Percentiles rank a stretch among this genome's conserved stretches.
Evolutionary conservation across 805 yeast species (phyloP).

Genomic region (Priceomyces medius): DNA sequence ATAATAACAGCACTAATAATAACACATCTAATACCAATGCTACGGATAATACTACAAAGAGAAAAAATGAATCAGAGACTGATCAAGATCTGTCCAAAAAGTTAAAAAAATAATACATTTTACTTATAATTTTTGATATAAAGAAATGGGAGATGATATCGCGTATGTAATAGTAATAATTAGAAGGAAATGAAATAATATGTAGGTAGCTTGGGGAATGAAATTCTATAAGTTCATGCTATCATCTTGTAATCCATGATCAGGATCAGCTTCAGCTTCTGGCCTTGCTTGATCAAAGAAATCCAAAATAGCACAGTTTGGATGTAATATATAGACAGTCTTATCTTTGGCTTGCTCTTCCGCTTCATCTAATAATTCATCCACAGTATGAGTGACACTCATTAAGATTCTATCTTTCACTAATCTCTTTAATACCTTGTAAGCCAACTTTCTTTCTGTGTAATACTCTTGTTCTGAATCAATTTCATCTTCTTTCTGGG

Average conservation of each 20-base stretch:
- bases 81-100: not conserved
- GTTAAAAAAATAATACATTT: not conserved
- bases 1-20: not conserved
- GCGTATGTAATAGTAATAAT: not conserved
- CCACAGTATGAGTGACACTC: conserved; percentile 41
- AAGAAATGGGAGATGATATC: conserved; percentile 1
- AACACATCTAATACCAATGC: not conserved
- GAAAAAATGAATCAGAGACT: not conserved
- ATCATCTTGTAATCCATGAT: conserved; percentile 5
- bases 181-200: not conserved
- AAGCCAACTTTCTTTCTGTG: conserved; percentile 66
- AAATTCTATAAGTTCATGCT: not conserved
- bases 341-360: conserved; percentile 20
- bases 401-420: conserved; percentile 83
- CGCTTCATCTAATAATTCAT: conserved; percentile 28
- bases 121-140: conserved; percentile 1
- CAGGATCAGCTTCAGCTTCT: conserved; percentile 17
- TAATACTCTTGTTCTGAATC: conserved; percentile 68
- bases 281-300: conserved; percentile 45
- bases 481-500: conserved; percentile 68
- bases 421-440: conserved; percentile 77
- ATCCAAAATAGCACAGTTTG: conserved; percentile 79
- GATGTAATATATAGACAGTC: conserved; percentile 56
- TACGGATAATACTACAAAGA: not conserved
- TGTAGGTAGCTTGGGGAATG: not conserved